These are phyloP conservation scores for Vicia faba DNA, from an alignment of 306 rosid genomes.

Conservation along the genomic window DNA sequence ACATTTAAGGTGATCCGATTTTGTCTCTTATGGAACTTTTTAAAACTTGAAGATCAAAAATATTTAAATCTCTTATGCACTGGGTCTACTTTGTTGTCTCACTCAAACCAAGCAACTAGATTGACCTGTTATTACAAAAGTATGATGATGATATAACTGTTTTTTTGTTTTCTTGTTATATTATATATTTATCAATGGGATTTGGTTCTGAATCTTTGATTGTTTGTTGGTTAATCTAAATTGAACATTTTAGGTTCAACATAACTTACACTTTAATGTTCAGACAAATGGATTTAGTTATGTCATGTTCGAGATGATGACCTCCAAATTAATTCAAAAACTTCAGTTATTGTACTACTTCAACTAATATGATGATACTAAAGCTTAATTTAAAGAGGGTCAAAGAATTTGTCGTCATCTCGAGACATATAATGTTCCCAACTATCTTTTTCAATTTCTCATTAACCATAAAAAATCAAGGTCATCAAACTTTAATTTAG, in stretches of 20 bases:
- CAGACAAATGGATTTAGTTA: not conserved
- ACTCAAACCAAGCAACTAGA: constrained; percentile 27
- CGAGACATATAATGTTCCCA: constrained; percentile 24
- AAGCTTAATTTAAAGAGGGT: constrained; percentile 1
- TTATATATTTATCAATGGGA: constrained; percentile 2
- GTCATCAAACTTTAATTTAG: constrained; percentile 23
- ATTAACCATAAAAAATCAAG: not conserved
- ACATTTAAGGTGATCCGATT: constrained; percentile 64
- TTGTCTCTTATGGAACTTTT: constrained; percentile 14
- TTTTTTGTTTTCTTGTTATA: constrained; percentile 1
- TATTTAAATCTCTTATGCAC: constrained; percentile 7
- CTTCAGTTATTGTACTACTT: not conserved
- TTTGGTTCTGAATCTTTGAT: constrained; percentile 16
- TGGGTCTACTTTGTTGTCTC: constrained; percentile 11
- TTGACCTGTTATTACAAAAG: constrained; percentile 21
- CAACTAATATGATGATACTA: constrained; percentile 6
- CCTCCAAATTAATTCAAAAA: constrained; percentile 11
- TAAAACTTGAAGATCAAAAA: constrained; percentile 10
- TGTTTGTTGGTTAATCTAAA: constrained; percentile 25
- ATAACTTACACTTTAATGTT: constrained; percentile 11
- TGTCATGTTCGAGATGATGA: constrained; percentile 14
- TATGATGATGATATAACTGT: constrained; percentile 6
- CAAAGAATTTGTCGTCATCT: constrained; percentile 11
- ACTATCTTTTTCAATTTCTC: constrained; percentile 29
- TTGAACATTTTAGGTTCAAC: constrained; percentile 21